phyloP scores from a whole-genome alignment of 768 basidiomycete genomes.

The Boletellus emodensis region DNA sequence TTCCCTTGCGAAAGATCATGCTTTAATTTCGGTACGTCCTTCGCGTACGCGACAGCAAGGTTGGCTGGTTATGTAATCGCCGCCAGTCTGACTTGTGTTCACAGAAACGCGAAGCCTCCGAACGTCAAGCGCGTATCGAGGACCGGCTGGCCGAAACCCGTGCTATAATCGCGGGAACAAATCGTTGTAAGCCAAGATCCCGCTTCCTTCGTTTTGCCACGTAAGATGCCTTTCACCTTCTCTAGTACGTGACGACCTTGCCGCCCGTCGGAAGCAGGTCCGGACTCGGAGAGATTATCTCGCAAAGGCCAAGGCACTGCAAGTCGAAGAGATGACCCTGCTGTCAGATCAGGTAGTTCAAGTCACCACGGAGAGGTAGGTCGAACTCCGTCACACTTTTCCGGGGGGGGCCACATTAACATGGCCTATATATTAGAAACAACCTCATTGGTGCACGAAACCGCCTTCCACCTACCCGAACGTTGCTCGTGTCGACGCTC shows the following conservation, averaged over 20 bases:
- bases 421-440: conserved; percentile 34
- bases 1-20: conserved; percentile 40
- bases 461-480: conserved; percentile 51
- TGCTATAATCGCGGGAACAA: conserved; percentile 40
- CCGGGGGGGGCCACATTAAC: conserved; percentile 10
- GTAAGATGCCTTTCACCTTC: conserved; percentile 10
- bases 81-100: conserved; percentile 21
- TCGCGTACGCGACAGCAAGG: conserved; percentile 4
- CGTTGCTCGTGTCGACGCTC: conserved; percentile 64
- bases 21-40: conserved; percentile 41
- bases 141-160: conserved; percentile 44
- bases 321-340: conserved; percentile 28
- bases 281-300: conserved; percentile 46
- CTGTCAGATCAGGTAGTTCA: conserved; percentile 29
- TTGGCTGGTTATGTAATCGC: conserved; percentile 22
- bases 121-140: conserved; percentile 55
- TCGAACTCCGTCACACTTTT: conserved; percentile 3
- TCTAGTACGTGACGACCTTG: conserved; percentile 43
- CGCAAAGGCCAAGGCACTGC: conserved; percentile 38
- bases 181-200: conserved; percentile 41
- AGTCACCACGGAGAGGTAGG: conserved; percentile 40
- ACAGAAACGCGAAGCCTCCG: conserved; percentile 66
- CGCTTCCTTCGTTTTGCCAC: conserved; percentile 21
- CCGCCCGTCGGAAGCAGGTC: conserved; percentile 42
- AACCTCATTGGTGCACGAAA: conserved; percentile 45